A percentile compares a stretch with the other conserved stretches of the same genome.
Conservation (phyloP, 2,329 filamentous ascomycete species). For the Trichoderma gracile region DNA sequence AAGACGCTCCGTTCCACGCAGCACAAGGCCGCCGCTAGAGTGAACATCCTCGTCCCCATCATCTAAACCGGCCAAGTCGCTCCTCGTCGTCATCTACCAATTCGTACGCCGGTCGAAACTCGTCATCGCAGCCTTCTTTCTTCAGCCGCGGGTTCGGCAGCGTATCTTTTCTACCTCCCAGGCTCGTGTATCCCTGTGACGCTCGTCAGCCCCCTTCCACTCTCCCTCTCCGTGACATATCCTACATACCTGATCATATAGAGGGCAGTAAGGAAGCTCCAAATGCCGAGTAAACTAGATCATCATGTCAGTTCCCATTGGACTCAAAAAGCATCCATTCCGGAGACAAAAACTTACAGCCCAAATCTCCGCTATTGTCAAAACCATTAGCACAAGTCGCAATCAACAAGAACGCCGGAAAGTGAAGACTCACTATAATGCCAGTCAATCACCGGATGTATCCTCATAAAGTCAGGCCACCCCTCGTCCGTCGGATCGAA, state of each 20-base stretch:
- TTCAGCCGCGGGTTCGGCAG: conserved; percentile 79
- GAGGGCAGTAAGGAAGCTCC: conserved; percentile 75
- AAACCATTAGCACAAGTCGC: not conserved
- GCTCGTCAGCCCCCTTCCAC: not conserved
- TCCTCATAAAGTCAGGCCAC: conserved; percentile 89
- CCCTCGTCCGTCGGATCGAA: conserved; percentile 86
- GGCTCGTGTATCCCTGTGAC: conserved; percentile 74
- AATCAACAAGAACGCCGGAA: conserved; percentile 38
- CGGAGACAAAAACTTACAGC: conserved; percentile 59
- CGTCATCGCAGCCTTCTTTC: conserved; percentile 37
- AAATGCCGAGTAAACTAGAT: conserved; percentile 76
- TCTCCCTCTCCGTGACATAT: too few species aligned
- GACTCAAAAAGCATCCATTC: not conserved
- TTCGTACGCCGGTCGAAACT: conserved; percentile 74
- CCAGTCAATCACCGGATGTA: conserved; percentile 98
- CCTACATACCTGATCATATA: conserved; percentile 67
- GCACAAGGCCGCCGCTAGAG: too few species aligned
- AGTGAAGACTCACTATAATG: conserved; percentile 59
- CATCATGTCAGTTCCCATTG: conserved; percentile 1
- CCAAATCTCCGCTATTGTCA: conserved; percentile 72
- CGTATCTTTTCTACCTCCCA: conserved; percentile 90
- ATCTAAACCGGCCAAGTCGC: conserved; percentile 67
- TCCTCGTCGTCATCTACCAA: conserved; percentile 74
- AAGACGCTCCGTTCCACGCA: too few species aligned
- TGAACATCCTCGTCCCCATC: too few species aligned